Evolutionary conservation across 2,329 filamentous ascomycete genomes (phyloP).

Genomic region (Verticillium alfalfae): DNA sequence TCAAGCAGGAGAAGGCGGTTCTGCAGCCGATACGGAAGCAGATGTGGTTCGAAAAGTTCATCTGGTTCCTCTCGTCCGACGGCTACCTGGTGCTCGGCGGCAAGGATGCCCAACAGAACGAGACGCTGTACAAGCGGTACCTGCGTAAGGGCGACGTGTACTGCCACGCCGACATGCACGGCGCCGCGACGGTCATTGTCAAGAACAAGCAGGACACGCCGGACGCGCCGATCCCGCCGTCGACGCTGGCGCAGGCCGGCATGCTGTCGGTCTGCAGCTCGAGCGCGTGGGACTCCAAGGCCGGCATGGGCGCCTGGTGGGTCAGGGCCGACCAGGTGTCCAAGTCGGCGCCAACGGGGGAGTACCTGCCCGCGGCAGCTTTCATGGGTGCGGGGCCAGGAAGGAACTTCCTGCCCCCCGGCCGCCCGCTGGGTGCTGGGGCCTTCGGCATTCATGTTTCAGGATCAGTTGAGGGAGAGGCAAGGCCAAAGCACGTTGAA

Average conservation of each 20-base stretch:
- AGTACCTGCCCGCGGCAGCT: conserved; percentile 71
- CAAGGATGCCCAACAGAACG: conserved; percentile 83
- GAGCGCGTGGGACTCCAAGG: conserved; percentile 92
- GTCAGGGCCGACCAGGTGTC: conserved; percentile 85
- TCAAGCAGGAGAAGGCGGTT: conserved; percentile 89
- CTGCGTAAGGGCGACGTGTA: conserved; percentile 87
- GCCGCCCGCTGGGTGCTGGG: conserved; percentile 81
- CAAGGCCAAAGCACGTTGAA: conserved; percentile 74
- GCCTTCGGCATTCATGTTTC: conserved; percentile 88
- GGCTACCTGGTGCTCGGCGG: conserved; percentile 89
- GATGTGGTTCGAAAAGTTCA: conserved; percentile 96
- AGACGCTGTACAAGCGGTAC: conserved; percentile 83
- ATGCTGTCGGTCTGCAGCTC: conserved; percentile 80
- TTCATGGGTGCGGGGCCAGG: conserved; percentile 76
- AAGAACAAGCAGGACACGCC: conserved; percentile 77
- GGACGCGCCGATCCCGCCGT: conserved; percentile 84
- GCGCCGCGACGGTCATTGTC: conserved; percentile 79
- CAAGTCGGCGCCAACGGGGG: conserved; percentile 74
- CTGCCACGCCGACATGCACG: conserved; percentile 82
- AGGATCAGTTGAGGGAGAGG: conserved; percentile 91
- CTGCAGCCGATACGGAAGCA: conserved; percentile 76
- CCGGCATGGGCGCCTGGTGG: conserved; percentile 95
- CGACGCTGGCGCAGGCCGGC: conserved; percentile 86
- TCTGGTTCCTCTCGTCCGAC: conserved; percentile 92
- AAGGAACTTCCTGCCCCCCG: conserved; percentile 93